A percentile compares a stretch with the other conserved stretches of the same genome.
Conservation (phyloP, 2,329 filamentous ascomycete species). For the Hypomyces perniciosus region DNA sequence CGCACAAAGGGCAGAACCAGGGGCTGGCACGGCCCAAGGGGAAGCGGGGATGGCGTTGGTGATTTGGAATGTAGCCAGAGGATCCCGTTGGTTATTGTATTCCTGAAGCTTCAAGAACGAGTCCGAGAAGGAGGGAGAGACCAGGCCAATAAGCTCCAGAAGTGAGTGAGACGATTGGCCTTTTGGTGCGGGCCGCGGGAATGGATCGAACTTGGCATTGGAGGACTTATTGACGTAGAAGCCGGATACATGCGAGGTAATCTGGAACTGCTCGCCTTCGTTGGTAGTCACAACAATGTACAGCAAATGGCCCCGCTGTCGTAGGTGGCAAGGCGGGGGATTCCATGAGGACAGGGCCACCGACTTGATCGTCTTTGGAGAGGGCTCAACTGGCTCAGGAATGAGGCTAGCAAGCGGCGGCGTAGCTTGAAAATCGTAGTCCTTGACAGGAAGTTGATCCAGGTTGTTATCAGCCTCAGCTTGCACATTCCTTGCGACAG, state of each 20-base stretch:
- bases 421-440: conserved; percentile 70
- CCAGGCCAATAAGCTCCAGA: conserved; percentile 65
- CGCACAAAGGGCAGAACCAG: conserved; percentile 55
- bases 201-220: conserved; percentile 90
- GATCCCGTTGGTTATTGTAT: conserved; percentile 77
- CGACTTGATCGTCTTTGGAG: conserved; percentile 86
- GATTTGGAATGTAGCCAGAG: conserved; percentile 88
- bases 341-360: conserved; percentile 92
- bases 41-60: conserved; percentile 89
- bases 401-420: conserved; percentile 66
- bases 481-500: conserved; percentile 52
- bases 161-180: conserved; percentile 77
- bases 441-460: conserved; percentile 44
- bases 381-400: conserved; percentile 56
- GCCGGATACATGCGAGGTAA: conserved; percentile 87
- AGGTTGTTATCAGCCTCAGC: conserved; percentile 21
- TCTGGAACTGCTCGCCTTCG: conserved; percentile 90
- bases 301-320: conserved; percentile 85
- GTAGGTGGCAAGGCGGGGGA: conserved; percentile 84
- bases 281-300: conserved; percentile 87
- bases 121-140: conserved; percentile 77
- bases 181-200: conserved; percentile 73
- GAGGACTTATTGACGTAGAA: conserved; percentile 98
- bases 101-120: conserved; percentile 76
- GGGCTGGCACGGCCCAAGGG: conserved; percentile 79